Percentiles rank a stretch among this genome's conserved stretches.
Conservation (phyloP, 192 early-diverging fungal species). For the Coemansia aciculifera region DNA sequence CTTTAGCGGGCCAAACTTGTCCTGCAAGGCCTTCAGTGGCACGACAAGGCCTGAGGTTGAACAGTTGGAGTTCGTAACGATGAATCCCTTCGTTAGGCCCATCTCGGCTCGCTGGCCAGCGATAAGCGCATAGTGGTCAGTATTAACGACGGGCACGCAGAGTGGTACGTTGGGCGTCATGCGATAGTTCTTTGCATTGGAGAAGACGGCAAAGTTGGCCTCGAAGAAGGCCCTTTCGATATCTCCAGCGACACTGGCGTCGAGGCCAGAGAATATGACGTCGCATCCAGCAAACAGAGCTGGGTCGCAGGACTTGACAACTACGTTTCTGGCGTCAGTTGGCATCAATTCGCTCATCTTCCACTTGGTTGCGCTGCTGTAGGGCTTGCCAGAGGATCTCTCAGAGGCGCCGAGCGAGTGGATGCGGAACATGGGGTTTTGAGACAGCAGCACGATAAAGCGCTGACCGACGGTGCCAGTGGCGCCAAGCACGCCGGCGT, state of each 20-base stretch:
- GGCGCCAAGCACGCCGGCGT: slow-evolving; percentile 92
- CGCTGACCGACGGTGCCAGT: slow-evolving; percentile 98
- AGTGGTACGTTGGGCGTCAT: slow-evolving; percentile 87
- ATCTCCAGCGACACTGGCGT: slow-evolving; percentile 91
- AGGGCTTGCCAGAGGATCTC: slow-evolving; percentile 86
- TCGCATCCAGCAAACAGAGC: slow-evolving; percentile 76
- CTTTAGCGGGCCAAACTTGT: slow-evolving; percentile 85
- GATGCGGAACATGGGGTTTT: slow-evolving; percentile 85
- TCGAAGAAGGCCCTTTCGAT: slow-evolving; percentile 90
- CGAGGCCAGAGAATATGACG: slow-evolving; percentile 94
- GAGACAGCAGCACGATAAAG: slow-evolving; percentile 85
- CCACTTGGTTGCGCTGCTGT: slow-evolving; percentile 81
- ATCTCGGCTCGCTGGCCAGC: slow-evolving; percentile 65
- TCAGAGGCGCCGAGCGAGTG: slow-evolving; percentile 87
- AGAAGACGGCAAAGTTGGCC: slow-evolving; percentile 86
- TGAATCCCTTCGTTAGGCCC: slow-evolving; percentile 74
- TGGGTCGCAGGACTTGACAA: slow-evolving; percentile 74
- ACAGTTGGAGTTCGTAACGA: slow-evolving; percentile 98
- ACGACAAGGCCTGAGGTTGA: slow-evolving; percentile 97
- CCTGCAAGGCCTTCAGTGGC: slow-evolving; percentile 82
- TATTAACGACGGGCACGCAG: slow-evolving; percentile 91
- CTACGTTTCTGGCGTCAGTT: slow-evolving; percentile 52
- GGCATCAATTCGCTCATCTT: slow-evolving; percentile 85
- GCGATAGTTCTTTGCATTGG: slow-evolving; percentile 97
- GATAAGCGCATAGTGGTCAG: slow-evolving; percentile 83